Percentiles rank a stretch among this genome's conserved stretches.
Evolutionary conservation across 306 rosid species (phyloP).

Genomic region (Cucumis hystrix): DNA sequence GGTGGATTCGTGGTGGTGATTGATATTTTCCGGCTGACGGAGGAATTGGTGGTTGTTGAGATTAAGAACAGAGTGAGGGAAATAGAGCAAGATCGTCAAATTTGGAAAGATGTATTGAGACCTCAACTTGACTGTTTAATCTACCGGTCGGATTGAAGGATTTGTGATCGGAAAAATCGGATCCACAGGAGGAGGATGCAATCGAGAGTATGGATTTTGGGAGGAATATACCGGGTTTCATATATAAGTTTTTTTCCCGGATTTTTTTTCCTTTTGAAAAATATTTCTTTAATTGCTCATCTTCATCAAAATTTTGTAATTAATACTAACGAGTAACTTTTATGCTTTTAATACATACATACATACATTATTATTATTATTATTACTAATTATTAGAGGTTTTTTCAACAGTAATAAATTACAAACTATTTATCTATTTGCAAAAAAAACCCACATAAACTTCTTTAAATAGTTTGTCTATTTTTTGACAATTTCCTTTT

Average conservation of each 20-base stretch:
- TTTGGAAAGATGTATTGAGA: constrained; percentile 44
- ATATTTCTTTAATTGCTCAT: background rate
- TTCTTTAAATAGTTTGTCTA: too few species aligned
- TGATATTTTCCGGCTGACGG: constrained; percentile 51
- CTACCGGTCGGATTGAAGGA: background rate
- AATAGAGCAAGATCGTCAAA: background rate
- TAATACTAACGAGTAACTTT: background rate
- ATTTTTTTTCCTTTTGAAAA: background rate
- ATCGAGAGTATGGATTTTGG: background rate
- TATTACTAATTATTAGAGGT: too few species aligned
- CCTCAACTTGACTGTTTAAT: constrained; percentile 27
- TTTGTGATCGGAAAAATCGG: background rate
- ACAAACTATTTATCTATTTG: too few species aligned
- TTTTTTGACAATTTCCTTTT: too few species aligned
- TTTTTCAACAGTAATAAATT: too few species aligned
- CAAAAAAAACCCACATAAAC: too few species aligned
- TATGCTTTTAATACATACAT: background rate
- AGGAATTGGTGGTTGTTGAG: constrained; percentile 46
- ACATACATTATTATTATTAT: too few species aligned
- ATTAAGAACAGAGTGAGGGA: constrained; percentile 13
- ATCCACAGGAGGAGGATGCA: background rate
- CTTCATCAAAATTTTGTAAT: background rate
- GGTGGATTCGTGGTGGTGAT: constrained; percentile 25
- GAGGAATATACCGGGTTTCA: background rate
- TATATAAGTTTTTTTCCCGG: background rate